A percentile compares a stretch with the other conserved stretches of the same genome.
Conservation (phyloP, 2,329 filamentous ascomycete genomes). For the Alternaria alternata region DNA sequence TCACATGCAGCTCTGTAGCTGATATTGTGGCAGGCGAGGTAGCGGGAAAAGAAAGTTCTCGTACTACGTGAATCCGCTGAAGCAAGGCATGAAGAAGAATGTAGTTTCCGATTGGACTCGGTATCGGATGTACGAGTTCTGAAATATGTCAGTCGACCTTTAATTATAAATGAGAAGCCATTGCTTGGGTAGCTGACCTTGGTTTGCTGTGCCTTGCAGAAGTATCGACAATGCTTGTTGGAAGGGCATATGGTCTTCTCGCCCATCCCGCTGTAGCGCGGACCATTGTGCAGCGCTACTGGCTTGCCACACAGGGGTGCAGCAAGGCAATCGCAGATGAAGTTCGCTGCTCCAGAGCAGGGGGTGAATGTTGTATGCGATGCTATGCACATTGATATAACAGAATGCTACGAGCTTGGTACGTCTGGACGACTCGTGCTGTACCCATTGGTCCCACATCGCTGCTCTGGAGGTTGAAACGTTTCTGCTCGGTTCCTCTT, state of each 20-base stretch:
- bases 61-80: slow-evolving; percentile 40
- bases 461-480: slow-evolving; percentile 30
- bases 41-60: slow-evolving; percentile 36
- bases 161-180: neutral
- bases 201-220: slow-evolving; percentile 26
- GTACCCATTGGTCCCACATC: slow-evolving; percentile 43
- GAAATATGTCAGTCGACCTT: neutral
- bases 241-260: slow-evolving; percentile 38
- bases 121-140: slow-evolving; percentile 35
- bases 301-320: slow-evolving; percentile 38
- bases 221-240: slow-evolving; percentile 39
- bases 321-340: slow-evolving; percentile 38
- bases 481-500: slow-evolving; percentile 19
- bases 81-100: slow-evolving; percentile 42
- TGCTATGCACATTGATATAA: slow-evolving; percentile 45
- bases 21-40: slow-evolving; percentile 30
- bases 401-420: slow-evolving; percentile 45
- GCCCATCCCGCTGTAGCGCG: slow-evolving; percentile 32
- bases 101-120: slow-evolving; percentile 44
- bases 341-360: slow-evolving; percentile 41
- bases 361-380: slow-evolving; percentile 44
- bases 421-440: slow-evolving; percentile 38
- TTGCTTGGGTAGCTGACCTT: neutral
- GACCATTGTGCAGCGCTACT: slow-evolving; percentile 38
- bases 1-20: slow-evolving; percentile 29